Evolutionary conservation across 257 asterid genomes (phyloP), one percentile per base, ranked within the genome.

Genomic region (Solanum microdontum): DNA sequence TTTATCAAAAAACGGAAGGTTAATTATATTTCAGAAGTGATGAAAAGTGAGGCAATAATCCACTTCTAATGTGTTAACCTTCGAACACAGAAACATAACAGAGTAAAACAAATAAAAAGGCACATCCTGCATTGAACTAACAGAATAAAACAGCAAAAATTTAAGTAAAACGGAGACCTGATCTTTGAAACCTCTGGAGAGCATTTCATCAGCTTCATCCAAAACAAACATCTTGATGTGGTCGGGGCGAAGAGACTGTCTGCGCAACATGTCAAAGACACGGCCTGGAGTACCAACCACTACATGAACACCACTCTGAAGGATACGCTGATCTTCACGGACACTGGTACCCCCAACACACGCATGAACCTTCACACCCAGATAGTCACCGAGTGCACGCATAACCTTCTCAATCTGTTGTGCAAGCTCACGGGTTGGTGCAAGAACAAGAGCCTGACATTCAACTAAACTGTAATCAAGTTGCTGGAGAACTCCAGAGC

Each of bases 131-230:
- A 12, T 6, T 11, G 6, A 75, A 13, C 11, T 39, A 23, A 40
- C 6, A 24, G 15, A 39, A 39, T 13, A 80, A 17, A 80, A 79
- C 17, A 28, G 36, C 11, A 45, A 80, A 80, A 28, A 17, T 17
- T 15, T 4, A 80, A 9, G 69, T 48, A 45, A 19, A 80, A 80
- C 62, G 32, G 73, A 30, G 12, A 93, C 95, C 95, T 93, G 95
- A 89, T 93, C 95, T 92, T 93, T 93, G 84, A 93, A 93, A 36
- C 95, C 95, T 64, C 95, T 89, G 30, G 95, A 93, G 84, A 93
- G 95, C 95, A 93, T 93, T 83, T 93, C 95, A 88, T 93, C 95
- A 9, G 95, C 95, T 88, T 93, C 95, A 72, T 93, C 95, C 88
- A 93, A 75, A 70, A 93, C 94, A 86, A 93, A 93, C 95, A 93